Conservation (phyloP, 179 eudicot species). For the Nepenthes alata region DNA sequence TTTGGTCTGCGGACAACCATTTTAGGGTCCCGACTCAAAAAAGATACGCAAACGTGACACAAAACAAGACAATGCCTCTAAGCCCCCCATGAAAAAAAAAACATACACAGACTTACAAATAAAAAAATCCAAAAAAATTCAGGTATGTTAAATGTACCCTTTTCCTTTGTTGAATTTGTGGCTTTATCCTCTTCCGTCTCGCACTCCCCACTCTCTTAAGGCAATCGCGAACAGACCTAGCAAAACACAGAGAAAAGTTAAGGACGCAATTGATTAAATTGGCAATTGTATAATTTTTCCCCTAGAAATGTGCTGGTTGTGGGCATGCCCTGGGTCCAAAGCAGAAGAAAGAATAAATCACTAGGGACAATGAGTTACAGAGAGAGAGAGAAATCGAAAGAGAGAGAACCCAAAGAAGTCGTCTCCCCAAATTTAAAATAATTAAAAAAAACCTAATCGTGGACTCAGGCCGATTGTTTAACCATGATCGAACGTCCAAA, state of each 20-base stretch:
- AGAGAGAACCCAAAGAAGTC: neutral
- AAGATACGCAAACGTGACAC: slow-evolving; percentile 18
- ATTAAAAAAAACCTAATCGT: neutral
- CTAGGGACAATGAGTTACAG: neutral
- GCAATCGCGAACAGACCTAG: neutral
- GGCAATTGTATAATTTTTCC: slow-evolving; percentile 6
- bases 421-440: neutral
- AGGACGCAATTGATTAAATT: slow-evolving; percentile 9
- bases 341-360: neutral
- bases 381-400: neutral
- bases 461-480: neutral
- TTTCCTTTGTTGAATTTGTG: slow-evolving; percentile 15
- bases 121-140: slow-evolving; percentile 7
- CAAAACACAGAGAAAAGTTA: slow-evolving; percentile 4
- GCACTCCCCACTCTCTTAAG: neutral
- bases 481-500: no score
- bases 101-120: neutral
- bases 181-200: slow-evolving; percentile 3
- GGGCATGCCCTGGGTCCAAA: slow-evolving; percentile 32
- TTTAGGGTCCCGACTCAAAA: neutral
- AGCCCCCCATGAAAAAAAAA: slow-evolving; percentile 1
- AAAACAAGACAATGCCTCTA: no score
- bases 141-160: slow-evolving; percentile 8
- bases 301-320: slow-evolving; percentile 3
- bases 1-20: slow-evolving; percentile 2